Evolutionary conservation across 805 yeast species (phyloP), one percentile per base, ranked within the genome.

Genomic region (Cephaloascus albidus): DNA sequence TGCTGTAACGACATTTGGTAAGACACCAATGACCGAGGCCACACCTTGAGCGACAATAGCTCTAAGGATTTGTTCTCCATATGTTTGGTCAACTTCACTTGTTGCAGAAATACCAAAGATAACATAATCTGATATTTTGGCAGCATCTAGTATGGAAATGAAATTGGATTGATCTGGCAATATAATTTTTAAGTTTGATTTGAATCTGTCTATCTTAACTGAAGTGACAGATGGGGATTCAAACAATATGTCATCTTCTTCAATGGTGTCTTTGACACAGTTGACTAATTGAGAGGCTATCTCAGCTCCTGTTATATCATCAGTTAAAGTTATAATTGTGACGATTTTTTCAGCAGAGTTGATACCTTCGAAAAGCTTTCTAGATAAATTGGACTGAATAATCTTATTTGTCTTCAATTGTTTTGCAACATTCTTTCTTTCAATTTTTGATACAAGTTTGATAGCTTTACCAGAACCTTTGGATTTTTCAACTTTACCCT

Each of bases 1-100:
- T 1, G 78, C 74, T 2, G 72, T 54, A 2, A 81, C 74, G 27
- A 88, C 55, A 51, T 87, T 86, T 5, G 93, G 77, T 20, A 89
- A 75, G 10, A 85, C 86, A 20, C 94, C 93, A 40, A 83, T 64
- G 1, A 79, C 80, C 3, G 87, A 76, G 0, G 95, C 81, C 12
- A 89, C 82, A 68, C 97, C 97, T 64, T 94, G 98, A 12, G 89
- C 74, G 52, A 85, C 87, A 28, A 89, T 72, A 2, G 96, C 85
- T 60, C 97, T 78, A 41, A 93, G 68, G 20, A 89, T 77, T 52
- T 86, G 89, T 61, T 93, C 98, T 37, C 97, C 97, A 50, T 77
- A 74, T 32, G 71, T 72, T 36, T 70, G 67, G 47, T 82, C 88
- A 39, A 90, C 90, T 62, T 93, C 97, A 37, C 78, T 74, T 16